Evolutionary conservation across 2,329 filamentous ascomycete species (phyloP).

Genomic region (Zasmidium angulare): DNA sequence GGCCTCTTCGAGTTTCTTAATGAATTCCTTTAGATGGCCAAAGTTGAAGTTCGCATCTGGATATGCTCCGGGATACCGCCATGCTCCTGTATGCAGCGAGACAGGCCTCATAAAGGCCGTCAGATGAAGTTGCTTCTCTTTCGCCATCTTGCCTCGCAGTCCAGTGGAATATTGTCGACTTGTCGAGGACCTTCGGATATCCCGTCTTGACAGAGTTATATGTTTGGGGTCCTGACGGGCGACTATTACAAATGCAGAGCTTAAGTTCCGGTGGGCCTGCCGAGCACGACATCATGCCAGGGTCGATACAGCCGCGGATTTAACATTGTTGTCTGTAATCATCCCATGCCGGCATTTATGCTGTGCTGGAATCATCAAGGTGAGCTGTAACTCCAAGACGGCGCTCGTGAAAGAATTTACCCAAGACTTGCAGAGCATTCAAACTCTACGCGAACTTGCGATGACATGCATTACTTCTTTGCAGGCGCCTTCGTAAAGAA

Average conservation of each 20-base stretch:
- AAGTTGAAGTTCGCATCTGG: constrained; percentile 61
- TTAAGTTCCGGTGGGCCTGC: not conserved
- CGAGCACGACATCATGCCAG: not conserved
- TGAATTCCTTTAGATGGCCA: constrained; percentile 53
- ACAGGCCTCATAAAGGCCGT: constrained; percentile 31
- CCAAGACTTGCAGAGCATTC: too few species aligned
- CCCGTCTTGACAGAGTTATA: not conserved
- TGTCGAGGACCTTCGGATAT: not conserved
- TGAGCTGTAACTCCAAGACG: too few species aligned
- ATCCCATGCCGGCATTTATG: not conserved
- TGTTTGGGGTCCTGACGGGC: not conserved
- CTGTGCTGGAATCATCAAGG: not conserved
- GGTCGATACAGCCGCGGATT: not conserved
- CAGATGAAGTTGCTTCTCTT: constrained; percentile 14
- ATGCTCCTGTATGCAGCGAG: constrained; percentile 52
- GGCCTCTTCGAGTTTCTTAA: constrained; percentile 50
- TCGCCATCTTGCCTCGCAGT: not conserved
- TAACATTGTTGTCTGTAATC: not conserved
- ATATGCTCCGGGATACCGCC: constrained; percentile 47
- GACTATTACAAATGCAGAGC: not conserved
- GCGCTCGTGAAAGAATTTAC: too few species aligned
- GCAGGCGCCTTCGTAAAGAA: constrained; percentile 73
- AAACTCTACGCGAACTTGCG: too few species aligned
- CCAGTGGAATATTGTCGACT: not conserved
- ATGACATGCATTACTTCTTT: constrained; percentile 20